Base-by-base conservation (phyloP, 2,329 filamentous ascomycete species). In the Pezicula neosporulosa region DNA sequence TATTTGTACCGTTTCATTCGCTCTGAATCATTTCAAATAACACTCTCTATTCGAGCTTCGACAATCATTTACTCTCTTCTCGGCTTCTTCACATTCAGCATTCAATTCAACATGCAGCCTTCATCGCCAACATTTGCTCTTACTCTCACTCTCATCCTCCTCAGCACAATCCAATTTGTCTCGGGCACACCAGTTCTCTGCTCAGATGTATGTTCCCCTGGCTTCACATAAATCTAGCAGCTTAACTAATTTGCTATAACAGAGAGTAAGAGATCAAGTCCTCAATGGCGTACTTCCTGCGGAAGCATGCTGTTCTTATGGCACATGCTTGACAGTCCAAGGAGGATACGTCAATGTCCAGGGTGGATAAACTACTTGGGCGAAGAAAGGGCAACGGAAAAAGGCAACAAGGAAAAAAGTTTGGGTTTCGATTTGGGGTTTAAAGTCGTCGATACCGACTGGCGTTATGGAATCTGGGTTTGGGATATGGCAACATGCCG, bases 301-400 rank as follows among this genome's bases (percentile, higher is more conserved):
- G 3, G 55, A 46, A 13, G 59, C 58, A 12, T 65, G 62, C 49
- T 65, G 62, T 44, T 56, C 41, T 21, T 63, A 63, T 39, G 62
- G 62, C 12, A 46, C 59, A 2, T 65, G 62, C 27, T 13, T 47
- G n/a, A 28, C 42, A n/a, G 42, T 44, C 10, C 46, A 57, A 48
- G 48, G 55, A 53, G 12, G 55, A 55, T 44, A 36, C 24, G 56
- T 61, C 45, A 61, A 60, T 45, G 52, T 59, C n/a, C 56, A 55
- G 46, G 56, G 54, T 18, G 59, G 50, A 33, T 58, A 47, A 48
- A 45, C 8, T 44, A 27, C 15, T 27, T 27, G 38, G 16, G 21
- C 10, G 27, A 13, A 28, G 5, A 35, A 15, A 5, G n/a, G 15
- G 18, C 28, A 18, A 15, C 6, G 19, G 10, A 13, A 12, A 12